Evolutionary conservation across 805 yeast species (phyloP).

Genomic region (Hanseniaspora vineae): DNA sequence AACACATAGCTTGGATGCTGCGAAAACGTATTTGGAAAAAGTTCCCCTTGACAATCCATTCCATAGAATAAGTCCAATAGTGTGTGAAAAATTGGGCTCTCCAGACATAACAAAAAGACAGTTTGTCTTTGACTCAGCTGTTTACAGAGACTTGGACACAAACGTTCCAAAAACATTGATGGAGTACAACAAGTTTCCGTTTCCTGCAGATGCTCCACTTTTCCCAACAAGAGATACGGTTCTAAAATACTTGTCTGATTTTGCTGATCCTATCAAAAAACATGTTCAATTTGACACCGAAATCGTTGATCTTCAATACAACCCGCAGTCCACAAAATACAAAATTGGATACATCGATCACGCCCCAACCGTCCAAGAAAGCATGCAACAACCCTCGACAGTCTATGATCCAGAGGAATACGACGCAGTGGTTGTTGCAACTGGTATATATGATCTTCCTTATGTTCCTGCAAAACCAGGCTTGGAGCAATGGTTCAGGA

Average conservation of each 20-base stretch:
- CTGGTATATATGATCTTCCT: slow-evolving; percentile 56
- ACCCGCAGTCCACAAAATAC: slow-evolving; percentile 27
- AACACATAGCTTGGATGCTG: neutral
- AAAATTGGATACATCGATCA: slow-evolving; percentile 13
- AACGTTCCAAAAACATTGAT: slow-evolving; percentile 50
- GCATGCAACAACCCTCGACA: neutral
- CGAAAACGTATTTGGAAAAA: neutral
- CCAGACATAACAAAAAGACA: slow-evolving; percentile 1
- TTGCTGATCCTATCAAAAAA: slow-evolving; percentile 31
- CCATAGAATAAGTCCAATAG: slow-evolving; percentile 6
- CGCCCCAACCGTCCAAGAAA: neutral
- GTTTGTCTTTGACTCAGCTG: slow-evolving; percentile 37
- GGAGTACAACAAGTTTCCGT: slow-evolving; percentile 43
- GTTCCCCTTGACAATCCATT: slow-evolving; percentile 24
- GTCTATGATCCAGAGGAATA: slow-evolving; percentile 18
- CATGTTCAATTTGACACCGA: slow-evolving; percentile 33
- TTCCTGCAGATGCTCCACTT: slow-evolving; percentile 31
- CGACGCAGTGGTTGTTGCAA: slow-evolving; percentile 52
- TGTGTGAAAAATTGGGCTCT: too few relatives aligned
- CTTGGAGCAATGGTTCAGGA: slow-evolving; percentile 31
- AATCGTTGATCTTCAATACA: slow-evolving; percentile 29
- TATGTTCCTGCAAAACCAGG: slow-evolving; percentile 44
- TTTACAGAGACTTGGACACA: slow-evolving; percentile 50
- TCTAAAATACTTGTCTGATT: slow-evolving; percentile 39
- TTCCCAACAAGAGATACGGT: slow-evolving; percentile 53